Conservation (phyloP, 768 basidiomycete species). For the Pulveroboletus ravenelii region DNA sequence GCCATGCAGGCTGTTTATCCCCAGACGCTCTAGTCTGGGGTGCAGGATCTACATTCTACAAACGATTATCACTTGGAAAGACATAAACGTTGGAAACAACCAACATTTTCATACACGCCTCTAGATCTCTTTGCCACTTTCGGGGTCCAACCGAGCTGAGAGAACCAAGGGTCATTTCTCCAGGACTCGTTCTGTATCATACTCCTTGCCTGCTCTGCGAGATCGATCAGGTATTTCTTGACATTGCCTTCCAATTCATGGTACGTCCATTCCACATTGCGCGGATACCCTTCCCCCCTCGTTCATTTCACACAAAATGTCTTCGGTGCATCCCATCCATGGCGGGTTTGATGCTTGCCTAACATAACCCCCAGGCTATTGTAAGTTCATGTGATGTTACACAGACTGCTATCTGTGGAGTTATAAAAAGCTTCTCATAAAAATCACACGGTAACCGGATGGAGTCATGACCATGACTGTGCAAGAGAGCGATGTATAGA, state of each 20-base stretch:
- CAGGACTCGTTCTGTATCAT: constrained; percentile 51
- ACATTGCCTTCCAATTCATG: constrained; percentile 62
- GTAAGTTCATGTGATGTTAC: no score
- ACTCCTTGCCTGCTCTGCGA: constrained; percentile 55
- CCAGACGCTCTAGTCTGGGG: background rate
- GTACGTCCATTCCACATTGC: constrained; percentile 73
- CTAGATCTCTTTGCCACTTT: constrained; percentile 71
- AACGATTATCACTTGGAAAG: background rate
- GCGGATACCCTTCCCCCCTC: constrained; percentile 87
- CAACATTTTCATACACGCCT: constrained; percentile 42
- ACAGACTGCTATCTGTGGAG: no score
- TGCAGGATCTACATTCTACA: constrained; percentile 3
- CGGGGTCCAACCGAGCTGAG: constrained; percentile 93
- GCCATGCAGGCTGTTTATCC: constrained; percentile 50
- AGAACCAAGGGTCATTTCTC: constrained; percentile 77
- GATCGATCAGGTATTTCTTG: constrained; percentile 53
- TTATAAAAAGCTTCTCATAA: no score
- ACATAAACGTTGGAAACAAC: background rate
- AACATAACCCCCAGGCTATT: no score
- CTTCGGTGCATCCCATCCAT: no score
- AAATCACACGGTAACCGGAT: no score
- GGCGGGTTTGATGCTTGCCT: no score
- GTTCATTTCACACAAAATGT: no score
- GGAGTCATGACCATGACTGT: no score
- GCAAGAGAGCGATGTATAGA: no score